phyloP scores from a whole-genome alignment of 2,329 filamentous ascomycete genomes.

The Aspergillus vadensis region DNA sequence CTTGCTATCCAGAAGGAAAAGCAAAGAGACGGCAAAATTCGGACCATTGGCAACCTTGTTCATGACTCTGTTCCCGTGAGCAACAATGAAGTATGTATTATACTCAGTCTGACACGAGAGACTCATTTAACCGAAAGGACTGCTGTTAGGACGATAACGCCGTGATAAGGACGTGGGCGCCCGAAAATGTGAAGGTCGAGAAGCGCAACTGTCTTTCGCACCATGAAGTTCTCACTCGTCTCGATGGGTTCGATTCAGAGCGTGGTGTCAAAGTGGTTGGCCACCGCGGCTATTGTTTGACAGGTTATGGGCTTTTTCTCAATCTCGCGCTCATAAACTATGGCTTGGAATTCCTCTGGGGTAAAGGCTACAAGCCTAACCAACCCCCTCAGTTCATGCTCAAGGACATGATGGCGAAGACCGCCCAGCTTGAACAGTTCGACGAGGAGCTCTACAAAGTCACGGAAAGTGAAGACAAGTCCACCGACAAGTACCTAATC shows the following conservation, averaged over 20 bases:
- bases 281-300: constrained; percentile 91
- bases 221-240: constrained; percentile 84
- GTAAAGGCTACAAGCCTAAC: constrained; percentile 77
- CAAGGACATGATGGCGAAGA: constrained; percentile 95
- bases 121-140: neutral
- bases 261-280: constrained; percentile 92
- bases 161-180: constrained; percentile 75
- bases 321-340: constrained; percentile 96
- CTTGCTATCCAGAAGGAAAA: constrained; percentile 73
- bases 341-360: constrained; percentile 82
- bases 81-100: constrained; percentile 67
- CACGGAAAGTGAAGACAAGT: constrained; percentile 75
- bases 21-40: constrained; percentile 74
- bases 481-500: constrained; percentile 81
- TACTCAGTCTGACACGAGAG: neutral
- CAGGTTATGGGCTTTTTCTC: constrained; percentile 83
- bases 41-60: constrained; percentile 86
- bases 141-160: constrained; percentile 71
- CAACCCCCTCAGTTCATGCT: constrained; percentile 94
- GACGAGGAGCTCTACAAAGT: constrained; percentile 99
- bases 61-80: constrained; percentile 83
- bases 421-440: constrained; percentile 93
- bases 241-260: constrained; percentile 91
- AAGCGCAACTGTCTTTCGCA: constrained; percentile 82
- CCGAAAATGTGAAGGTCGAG: constrained; percentile 71